Evolutionary conservation across 257 asterid genomes (phyloP).

Genomic region (Echites panduratus): DNA sequence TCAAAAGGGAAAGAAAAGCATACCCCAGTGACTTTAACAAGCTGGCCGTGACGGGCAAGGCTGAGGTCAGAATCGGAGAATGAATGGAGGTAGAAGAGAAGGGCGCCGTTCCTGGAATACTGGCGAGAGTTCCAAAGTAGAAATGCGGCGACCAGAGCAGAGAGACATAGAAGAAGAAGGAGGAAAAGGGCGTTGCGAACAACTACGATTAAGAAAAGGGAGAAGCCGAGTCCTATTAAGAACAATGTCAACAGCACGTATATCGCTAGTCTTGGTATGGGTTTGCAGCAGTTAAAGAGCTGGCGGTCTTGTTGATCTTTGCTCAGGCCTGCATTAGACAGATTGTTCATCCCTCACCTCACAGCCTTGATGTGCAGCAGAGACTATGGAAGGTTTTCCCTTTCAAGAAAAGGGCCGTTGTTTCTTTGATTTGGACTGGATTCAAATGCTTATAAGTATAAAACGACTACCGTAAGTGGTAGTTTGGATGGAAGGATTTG

Average conservation of each 20-base stretch:
- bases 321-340: slow-evolving; percentile 22
- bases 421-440: not conserved
- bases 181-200: slow-evolving; percentile 36
- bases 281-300: slow-evolving; percentile 16
- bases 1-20: not conserved
- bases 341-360: slow-evolving; percentile 28
- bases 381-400: not conserved
- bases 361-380: not conserved
- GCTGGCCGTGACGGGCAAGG: slow-evolving; percentile 33
- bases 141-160: slow-evolving; percentile 25
- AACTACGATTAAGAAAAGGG: slow-evolving; percentile 30
- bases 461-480: not conserved
- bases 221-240: slow-evolving; percentile 28
- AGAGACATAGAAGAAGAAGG: slow-evolving; percentile 19
- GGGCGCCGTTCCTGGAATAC: slow-evolving; percentile 19
- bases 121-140: slow-evolving; percentile 33
- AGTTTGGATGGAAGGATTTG: too few relatives aligned
- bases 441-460: not conserved
- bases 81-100: slow-evolving; percentile 25
- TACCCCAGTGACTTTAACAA: slow-evolving; percentile 45
- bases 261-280: slow-evolving; percentile 27
- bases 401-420: not conserved
- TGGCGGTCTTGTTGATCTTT: not conserved
- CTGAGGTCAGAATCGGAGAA: slow-evolving; percentile 36
- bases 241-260: slow-evolving; percentile 26